Base-by-base conservation (phyloP, 257 asterid genomes). In the Nicotiana noctiflora region DNA sequence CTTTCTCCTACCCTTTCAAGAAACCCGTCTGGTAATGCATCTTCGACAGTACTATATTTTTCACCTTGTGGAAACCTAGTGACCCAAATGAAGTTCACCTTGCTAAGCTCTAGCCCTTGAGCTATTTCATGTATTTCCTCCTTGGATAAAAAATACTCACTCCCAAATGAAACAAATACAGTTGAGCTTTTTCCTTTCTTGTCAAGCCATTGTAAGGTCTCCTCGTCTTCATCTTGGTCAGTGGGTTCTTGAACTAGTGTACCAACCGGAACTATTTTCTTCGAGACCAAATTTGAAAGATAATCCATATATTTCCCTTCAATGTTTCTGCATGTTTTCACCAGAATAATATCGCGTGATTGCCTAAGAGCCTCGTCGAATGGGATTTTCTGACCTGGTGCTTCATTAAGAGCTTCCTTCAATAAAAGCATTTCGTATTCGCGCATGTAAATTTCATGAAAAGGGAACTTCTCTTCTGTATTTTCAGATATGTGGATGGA, bases 61-160 rank as follows among this genome's bases (percentile, higher is more conserved):
- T 77, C 82, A 2, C 85, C 87, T 25, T 44, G 80, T 23, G 90
- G 92, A 68, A 87, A 88, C 86, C 93, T 88, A 14, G 88, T 62
- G 2, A 86, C 90, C 92, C 90, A 88, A n/a, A 90, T 87, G 83
- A 90, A 88, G 46, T 84, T 85, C 60, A 87, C 80, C 0, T 80
- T 81, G 78, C 88, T 86, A 1, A 84, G 75, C 66, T 90, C 93
- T 53, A 90, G 31, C 0, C 89, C 91, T 27, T 62, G 81, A 17
- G 88, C 89, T 15, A 89, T 79, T 57, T 79, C 92, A 15, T 40
- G 8, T 14, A 83, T 80, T 4, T 90, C 88, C 1, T 88, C 88
- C 8, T 77, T 82, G 0, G 81, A 52, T 15, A 88, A 81, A 62
- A 90, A 90, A 61, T 64, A 85, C 40, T 90, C 93, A 63, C 88